These are phyloP conservation scores for Neurospora sublineolata DNA, from an alignment of 495 filamentous ascomycete genomes.

Conservation along the genomic window DNA sequence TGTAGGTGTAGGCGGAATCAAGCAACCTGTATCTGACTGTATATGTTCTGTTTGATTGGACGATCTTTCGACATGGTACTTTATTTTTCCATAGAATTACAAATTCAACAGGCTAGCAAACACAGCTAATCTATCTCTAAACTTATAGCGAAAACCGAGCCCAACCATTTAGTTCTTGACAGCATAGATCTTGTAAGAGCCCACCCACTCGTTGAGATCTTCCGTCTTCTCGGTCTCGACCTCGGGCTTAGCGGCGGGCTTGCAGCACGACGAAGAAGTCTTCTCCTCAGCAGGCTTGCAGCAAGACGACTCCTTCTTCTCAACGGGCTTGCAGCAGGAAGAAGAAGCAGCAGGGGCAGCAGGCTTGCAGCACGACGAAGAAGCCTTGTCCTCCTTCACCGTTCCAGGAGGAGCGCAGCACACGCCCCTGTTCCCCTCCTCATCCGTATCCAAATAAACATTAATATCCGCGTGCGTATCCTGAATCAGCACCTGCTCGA, in stretches of 20 bases:
- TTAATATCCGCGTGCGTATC: constrained; percentile 47
- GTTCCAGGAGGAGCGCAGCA: constrained; percentile 3
- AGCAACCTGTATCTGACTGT: no score
- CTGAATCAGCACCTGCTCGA: constrained; percentile 16
- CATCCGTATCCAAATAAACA: constrained; percentile 36
- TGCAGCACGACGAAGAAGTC: constrained; percentile 1
- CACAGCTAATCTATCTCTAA: background rate
- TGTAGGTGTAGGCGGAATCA: no score
- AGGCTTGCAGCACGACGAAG: background rate
- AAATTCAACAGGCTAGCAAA: background rate
- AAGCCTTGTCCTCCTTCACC: background rate
- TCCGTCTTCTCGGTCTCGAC: constrained; percentile 1
- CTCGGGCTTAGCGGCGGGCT: background rate
- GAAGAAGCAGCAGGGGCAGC: no score
- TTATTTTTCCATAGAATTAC: no score
- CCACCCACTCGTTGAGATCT: constrained; percentile 43
- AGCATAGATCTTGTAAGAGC: constrained; percentile 34
- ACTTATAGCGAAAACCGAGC: background rate
- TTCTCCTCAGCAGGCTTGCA: background rate
- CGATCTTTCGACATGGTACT: no score
- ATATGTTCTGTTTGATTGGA: no score
- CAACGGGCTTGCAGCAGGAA: background rate
- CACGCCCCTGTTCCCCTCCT: constrained; percentile 8
- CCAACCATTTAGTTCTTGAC: constrained; percentile 17
- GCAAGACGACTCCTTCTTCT: background rate